Conservation (phyloP, 2,329 filamentous ascomycete genomes). For the Zymoseptoria pseudotritici region DNA sequence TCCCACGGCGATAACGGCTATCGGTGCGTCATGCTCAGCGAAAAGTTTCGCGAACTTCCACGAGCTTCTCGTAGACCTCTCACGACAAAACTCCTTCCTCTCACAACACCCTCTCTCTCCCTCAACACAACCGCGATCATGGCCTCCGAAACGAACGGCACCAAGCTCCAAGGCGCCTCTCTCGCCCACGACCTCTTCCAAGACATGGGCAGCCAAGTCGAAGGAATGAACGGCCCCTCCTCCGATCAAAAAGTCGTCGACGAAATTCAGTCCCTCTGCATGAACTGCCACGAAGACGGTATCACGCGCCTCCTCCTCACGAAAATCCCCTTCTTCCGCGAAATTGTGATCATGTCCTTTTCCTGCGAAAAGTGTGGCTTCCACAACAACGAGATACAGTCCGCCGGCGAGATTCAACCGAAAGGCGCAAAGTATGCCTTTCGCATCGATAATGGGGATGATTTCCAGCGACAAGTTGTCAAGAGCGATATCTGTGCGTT, state of each 20-base stretch:
- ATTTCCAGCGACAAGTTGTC: constrained; percentile 81
- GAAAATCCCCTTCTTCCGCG: constrained; percentile 91
- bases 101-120: neutral
- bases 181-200: constrained; percentile 44
- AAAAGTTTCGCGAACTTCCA: neutral
- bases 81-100: neutral
- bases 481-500: constrained; percentile 84
- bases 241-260: constrained; percentile 44
- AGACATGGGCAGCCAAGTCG: constrained; percentile 45
- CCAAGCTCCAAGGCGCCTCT: constrained; percentile 13
- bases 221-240: constrained; percentile 33
- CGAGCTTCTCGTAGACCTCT: neutral
- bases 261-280: constrained; percentile 48
- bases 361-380: constrained; percentile 82
- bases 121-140: constrained; percentile 35
- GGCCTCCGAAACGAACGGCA: constrained; percentile 39
- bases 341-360: constrained; percentile 97
- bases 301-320: constrained; percentile 81
- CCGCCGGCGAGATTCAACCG: constrained; percentile 84
- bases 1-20: neutral
- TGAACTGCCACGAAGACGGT: constrained; percentile 55
- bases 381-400: constrained; percentile 88
- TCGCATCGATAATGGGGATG: constrained; percentile 61
- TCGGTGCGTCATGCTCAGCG: neutral
- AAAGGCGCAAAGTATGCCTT: constrained; percentile 80